Evolutionary conservation across 768 basidiomycete species (phyloP), one percentile per base, ranked within the genome.

Genomic region (Coprinopsis marcescibilis): DNA sequence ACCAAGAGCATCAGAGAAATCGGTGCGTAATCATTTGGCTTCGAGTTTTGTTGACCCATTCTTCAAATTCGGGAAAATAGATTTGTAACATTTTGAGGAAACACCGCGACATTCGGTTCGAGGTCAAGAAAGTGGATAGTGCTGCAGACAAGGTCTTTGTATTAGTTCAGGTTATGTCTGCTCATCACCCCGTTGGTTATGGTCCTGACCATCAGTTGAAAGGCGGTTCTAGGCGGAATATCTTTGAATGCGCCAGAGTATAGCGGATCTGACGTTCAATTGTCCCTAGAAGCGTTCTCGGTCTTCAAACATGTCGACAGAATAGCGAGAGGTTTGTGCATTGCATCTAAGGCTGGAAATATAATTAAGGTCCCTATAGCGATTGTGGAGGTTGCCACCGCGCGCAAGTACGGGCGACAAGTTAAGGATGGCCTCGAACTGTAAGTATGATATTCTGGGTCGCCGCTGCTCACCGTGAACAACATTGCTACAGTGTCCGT

Each of bases 31-130:
- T 15, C n/a, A 12, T 3, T 33, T 5, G 23, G 10, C 13, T 24
- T 40, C 20, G 37, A 19, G 11, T 30, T 13, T 34, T 13, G 17
- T 24, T 10, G 26, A 3, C 36, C 2, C 21, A 5, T 24, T 50
- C 17, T 8, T 34, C 15, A 15, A 17, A 36, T 3, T 38, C 24
- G 11, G 17, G 17, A 1, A n/a, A n/a, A 1, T 49, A 79, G 76
- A 52, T 65, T 25, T 83, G 80, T 53, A 88, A 88, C 58, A 83
- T 76, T 56, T 70, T 92, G 35, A 72, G 79, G 46, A 71, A 67
- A 40, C 80, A 89, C 47, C 70, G 71, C n/a, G 90, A 91, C 50
- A 87, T 94, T 48, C 82, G 90, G 1, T 96, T 80, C 61, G 73
- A 78, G 35, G 62, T 85, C 3, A 81, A 80, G 62, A 89, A 81